Evolutionary conservation across 192 early-diverging fungal genomes (phyloP).

Genomic region (Coemansia guatemalensis): DNA sequence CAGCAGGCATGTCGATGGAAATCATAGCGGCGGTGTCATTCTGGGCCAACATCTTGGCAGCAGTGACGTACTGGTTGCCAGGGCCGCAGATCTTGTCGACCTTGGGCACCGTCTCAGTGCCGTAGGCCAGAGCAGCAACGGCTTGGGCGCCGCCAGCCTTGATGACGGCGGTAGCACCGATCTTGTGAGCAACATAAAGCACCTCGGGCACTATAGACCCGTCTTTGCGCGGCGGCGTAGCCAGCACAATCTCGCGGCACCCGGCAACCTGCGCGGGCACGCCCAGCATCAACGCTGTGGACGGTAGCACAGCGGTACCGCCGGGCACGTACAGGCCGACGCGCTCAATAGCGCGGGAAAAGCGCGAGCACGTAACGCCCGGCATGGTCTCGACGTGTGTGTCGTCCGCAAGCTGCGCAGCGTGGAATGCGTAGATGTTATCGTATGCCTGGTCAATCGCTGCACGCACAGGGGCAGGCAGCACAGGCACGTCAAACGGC

Average conservation of each 20-base stretch:
- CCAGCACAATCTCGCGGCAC: slow-evolving; percentile 92
- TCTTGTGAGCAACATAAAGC: slow-evolving; percentile 96
- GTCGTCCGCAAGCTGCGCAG: slow-evolving; percentile 76
- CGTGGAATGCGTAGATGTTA: slow-evolving; percentile 93
- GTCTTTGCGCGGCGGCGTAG: slow-evolving; percentile 90
- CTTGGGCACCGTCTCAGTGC: slow-evolving; percentile 93
- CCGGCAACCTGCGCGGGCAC: slow-evolving; percentile 97
- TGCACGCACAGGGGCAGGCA: slow-evolving; percentile 62
- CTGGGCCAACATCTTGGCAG: slow-evolving; percentile 97
- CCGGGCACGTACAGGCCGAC: slow-evolving; percentile 99
- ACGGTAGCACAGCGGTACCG: slow-evolving; percentile 95
- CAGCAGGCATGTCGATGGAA: slow-evolving; percentile 99
- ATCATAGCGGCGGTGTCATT: slow-evolving; percentile 92
- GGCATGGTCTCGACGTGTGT: slow-evolving; percentile 95
- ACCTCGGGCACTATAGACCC: slow-evolving; percentile 94
- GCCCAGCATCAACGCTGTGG: slow-evolving; percentile 94
- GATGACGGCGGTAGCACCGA: slow-evolving; percentile 89
- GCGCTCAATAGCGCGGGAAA: slow-evolving; percentile 90
- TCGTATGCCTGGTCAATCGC: slow-evolving; percentile 96
- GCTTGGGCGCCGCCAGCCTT: slow-evolving; percentile 97
- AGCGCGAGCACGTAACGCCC: slow-evolving; percentile 92
- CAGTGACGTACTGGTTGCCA: slow-evolving; percentile 99
- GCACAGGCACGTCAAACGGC: slow-evolving; percentile 70
- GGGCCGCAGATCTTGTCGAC: slow-evolving; percentile 99
- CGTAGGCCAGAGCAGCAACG: slow-evolving; percentile 98